These are phyloP conservation scores for Rhododendron mucronatum DNA, from an alignment of 148 eudicot species.

Conservation along the genomic window DNA sequence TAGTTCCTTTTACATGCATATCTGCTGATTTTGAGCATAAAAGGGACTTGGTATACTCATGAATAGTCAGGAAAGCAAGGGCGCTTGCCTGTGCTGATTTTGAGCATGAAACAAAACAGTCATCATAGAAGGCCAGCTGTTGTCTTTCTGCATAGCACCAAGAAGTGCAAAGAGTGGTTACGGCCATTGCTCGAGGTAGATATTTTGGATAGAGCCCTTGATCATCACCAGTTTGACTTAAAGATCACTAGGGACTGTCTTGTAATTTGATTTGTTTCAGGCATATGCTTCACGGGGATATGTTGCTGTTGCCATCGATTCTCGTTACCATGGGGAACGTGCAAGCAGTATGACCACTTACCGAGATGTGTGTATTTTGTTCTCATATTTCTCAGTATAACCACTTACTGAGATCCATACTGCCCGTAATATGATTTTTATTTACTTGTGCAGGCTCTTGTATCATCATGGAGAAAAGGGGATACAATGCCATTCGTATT, in stretches of 20 bases:
- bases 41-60: neutral
- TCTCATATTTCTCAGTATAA: conserved; percentile 24
- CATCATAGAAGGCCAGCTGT: conserved; percentile 69
- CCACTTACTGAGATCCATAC: conserved; percentile 52
- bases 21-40: neutral
- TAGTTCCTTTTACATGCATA: neutral
- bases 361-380: conserved; percentile 50
- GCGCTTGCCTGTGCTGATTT: conserved; percentile 68
- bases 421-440: conserved; percentile 10
- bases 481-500: conserved; percentile 95
- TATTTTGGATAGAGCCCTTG: neutral
- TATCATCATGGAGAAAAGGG: conserved; percentile 85
- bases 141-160: conserved; percentile 81
- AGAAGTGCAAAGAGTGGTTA: conserved; percentile 92
- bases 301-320: conserved; percentile 83
- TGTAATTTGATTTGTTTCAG: conserved; percentile 30
- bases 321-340: conserved; percentile 98
- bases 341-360: conserved; percentile 73
- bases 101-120: conserved; percentile 53
- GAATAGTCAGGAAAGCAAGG: conserved; percentile 89
- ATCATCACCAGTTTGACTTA: neutral
- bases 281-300: conserved; percentile 98
- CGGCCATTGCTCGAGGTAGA: conserved; percentile 90
- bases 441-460: conserved; percentile 63
- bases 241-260: neutral